These are phyloP conservation scores for Penicillium sp. DNA, from an alignment of 2,329 filamentous ascomycete genomes.

Conservation along the genomic window DNA sequence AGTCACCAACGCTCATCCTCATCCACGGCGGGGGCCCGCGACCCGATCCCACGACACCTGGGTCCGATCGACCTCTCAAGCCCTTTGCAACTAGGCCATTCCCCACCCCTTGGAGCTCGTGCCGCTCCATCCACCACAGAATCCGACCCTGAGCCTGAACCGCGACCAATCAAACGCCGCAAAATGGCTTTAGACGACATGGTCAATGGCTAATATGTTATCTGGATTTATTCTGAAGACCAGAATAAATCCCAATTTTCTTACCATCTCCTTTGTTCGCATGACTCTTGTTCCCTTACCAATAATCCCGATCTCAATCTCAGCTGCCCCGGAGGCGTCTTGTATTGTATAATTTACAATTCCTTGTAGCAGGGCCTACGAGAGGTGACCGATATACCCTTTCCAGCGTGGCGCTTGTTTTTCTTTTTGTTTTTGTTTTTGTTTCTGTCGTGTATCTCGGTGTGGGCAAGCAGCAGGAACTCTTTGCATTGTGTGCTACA, in stretches of 20 bases:
- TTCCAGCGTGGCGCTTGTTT: slow-evolving; percentile 4
- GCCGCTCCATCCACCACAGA: slow-evolving; percentile 17
- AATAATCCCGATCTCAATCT: slow-evolving; percentile 1
- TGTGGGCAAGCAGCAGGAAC: not conserved
- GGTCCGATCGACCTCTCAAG: slow-evolving; percentile 20
- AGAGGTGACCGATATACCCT: slow-evolving; percentile 15
- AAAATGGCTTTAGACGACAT: slow-evolving; percentile 44
- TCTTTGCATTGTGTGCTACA: not conserved
- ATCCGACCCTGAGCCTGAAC: slow-evolving; percentile 18
- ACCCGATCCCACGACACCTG: slow-evolving; percentile 24
- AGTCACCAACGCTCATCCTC: slow-evolving; percentile 19
- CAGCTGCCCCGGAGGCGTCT: slow-evolving; percentile 16
- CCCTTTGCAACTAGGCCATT: slow-evolving; percentile 17
- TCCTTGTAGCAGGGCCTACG: slow-evolving; percentile 24
- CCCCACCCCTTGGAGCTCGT: slow-evolving; percentile 13
- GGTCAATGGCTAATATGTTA: slow-evolving; percentile 36
- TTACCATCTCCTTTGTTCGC: not conserved
- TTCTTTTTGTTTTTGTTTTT: not conserved
- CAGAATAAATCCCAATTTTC: not conserved
- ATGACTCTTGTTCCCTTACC: not conserved
- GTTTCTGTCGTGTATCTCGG: not conserved
- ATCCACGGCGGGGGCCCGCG: slow-evolving; percentile 22
- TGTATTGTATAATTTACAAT: slow-evolving; percentile 24
- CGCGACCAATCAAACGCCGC: slow-evolving; percentile 35
- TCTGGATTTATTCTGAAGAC: not conserved